Evolutionary conservation across 768 basidiomycete genomes (phyloP).

Genomic region (Trametes cinnabarina): DNA sequence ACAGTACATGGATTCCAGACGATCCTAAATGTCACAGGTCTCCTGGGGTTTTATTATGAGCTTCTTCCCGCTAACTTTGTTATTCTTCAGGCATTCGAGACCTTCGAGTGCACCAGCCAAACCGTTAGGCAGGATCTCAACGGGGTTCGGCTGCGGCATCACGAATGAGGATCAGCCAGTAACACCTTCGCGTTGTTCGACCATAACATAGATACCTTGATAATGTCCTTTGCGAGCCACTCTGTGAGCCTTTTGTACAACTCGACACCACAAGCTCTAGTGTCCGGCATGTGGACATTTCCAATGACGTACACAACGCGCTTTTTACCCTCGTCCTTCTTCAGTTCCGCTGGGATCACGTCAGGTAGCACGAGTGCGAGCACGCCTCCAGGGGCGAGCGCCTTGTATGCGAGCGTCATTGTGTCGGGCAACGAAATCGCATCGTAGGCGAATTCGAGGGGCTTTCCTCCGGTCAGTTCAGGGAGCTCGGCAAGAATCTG

Average conservation of each 20-base stretch:
- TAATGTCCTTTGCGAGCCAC: slow-evolving; percentile 18
- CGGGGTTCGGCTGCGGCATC: slow-evolving; percentile 38
- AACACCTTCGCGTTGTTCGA: no score
- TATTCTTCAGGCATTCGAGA: slow-evolving; percentile 35
- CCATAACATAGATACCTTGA: no score
- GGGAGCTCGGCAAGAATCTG: slow-evolving; percentile 7
- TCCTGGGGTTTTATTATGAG: slow-evolving; percentile 42
- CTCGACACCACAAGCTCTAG: slow-evolving; percentile 7
- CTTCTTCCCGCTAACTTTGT: slow-evolving; percentile 42
- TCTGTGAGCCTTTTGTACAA: slow-evolving; percentile 18
- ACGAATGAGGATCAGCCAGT: not conserved
- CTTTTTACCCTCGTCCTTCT: no score
- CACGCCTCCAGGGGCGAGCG: slow-evolving; percentile 22
- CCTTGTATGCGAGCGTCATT: not conserved
- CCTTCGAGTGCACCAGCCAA: slow-evolving; percentile 38
- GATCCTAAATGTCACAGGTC: no score
- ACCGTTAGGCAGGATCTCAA: slow-evolving; percentile 42
- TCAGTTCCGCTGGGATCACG: no score
- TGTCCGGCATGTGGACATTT: slow-evolving; percentile 10
- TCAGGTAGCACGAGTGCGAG: slow-evolving; percentile 11
- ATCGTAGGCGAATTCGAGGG: slow-evolving; percentile 8
- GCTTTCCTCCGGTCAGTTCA: not conserved
- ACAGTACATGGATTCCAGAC: no score
- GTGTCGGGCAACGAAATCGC: not conserved
- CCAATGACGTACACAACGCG: slow-evolving; percentile 13